Evolutionary conservation across 345 rosid species (phyloP), one percentile per base, ranked within the genome.

Genomic region (Salix purpurea): DNA sequence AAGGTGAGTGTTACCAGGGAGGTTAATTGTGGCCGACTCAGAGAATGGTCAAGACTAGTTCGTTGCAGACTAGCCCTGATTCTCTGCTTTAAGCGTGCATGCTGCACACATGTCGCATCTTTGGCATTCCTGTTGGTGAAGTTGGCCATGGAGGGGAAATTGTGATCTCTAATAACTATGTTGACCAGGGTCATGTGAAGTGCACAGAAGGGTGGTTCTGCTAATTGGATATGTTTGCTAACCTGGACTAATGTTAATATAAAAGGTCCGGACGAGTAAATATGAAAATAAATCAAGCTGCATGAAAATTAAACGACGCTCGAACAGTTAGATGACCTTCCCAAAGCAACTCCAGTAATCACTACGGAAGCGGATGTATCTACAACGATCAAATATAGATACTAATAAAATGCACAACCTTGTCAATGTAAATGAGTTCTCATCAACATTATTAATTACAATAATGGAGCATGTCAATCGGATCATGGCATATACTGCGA

Each of bases 401-500:
- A 1, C 18, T 12, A 32, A 26, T 26, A 4, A n/a, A 66, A 52
- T 46, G 61, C 69, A 62, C n/a, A 76, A 67, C 34, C 65, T 34
- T 32, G 23, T 52, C 74, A 68, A 65, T 39, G 69, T 15, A 3
- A 73, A 19, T 23, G n/a, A 69, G 54, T 30, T 67, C 74, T 39
- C 21, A 40, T 67, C 68, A 32, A 56, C 23, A 36, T 65, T 66
- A 73, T 64, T 80, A 71, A 58, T 85, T 81, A 83, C 83, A 83
- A 42, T 70, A 71, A 69, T 36, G 28, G 74, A 50, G 16, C 62
- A 69, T 61, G 67, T 9, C 60, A 68, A 70, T 56, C 52, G 6
- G 71, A 37, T 19, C 40, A 50, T 56, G 37, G 15, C 24, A 52
- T 75, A 66, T 50, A 32, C 52, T 70, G 52, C 23, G 26, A 50